Percentiles rank a stretch among this genome's conserved stretches.
These are phyloP conservation scores for Saxophila tyrrhenica DNA, from an alignment of 495 filamentous ascomycete genomes.

Conservation along the genomic window DNA sequence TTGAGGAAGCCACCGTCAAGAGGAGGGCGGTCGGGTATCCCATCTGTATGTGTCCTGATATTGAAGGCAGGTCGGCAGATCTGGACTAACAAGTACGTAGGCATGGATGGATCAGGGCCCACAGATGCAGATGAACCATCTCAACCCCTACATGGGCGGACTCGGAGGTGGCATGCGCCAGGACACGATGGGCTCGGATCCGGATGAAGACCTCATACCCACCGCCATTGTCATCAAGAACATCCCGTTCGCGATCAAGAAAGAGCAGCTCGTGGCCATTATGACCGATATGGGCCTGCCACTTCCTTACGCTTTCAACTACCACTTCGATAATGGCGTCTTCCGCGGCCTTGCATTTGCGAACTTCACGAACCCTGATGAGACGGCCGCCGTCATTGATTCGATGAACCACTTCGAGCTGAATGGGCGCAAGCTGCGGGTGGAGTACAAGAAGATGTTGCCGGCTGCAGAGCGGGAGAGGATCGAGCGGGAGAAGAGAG, in stretches of 20 bases:
- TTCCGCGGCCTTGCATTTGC: conserved; percentile 94
- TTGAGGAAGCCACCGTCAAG: conserved; percentile 45
- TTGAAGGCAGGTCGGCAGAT: neutral
- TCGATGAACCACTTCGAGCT: conserved; percentile 89
- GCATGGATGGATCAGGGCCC: conserved; percentile 50
- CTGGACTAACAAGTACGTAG: conserved; percentile 13
- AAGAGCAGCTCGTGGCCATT: conserved; percentile 80
- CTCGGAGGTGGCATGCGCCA: conserved; percentile 32
- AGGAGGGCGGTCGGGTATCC: conserved; percentile 41
- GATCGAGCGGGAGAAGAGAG: conserved; percentile 93
- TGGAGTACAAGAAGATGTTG: conserved; percentile 99
- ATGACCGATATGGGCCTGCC: conserved; percentile 89
- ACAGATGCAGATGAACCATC: conserved; percentile 32
- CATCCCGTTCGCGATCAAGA: conserved; percentile 96
- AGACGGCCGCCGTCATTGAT: conserved; percentile 83
- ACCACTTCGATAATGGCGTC: conserved; percentile 97
- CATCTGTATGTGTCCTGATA: conserved; percentile 36
- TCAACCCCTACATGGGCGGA: conserved; percentile 4
- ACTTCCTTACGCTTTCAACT: conserved; percentile 96
- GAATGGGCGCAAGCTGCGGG: conserved; percentile 82
- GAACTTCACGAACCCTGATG: conserved; percentile 92
- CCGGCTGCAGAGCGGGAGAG: conserved; percentile 86
- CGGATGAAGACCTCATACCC: conserved; percentile 80
- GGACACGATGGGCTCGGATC: conserved; percentile 41
- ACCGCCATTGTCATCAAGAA: conserved; percentile 99